Percentiles rank a stretch among this genome's conserved stretches.
Conservation (phyloP, 768 basidiomycete species). For the Tricholoma flavovirens region DNA sequence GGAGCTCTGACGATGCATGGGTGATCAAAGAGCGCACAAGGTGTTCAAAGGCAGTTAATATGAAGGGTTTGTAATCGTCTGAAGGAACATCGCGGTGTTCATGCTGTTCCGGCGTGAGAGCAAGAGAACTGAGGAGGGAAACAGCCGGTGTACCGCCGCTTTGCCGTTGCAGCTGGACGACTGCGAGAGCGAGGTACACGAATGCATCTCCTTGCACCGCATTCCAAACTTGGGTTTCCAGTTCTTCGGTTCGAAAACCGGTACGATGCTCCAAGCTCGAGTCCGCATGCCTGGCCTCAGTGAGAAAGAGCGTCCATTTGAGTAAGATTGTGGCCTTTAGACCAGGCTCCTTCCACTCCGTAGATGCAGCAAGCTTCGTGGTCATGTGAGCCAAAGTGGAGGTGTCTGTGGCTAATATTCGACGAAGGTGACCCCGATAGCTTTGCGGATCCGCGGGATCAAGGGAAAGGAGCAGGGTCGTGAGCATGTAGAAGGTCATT, state of each 20-base stretch:
- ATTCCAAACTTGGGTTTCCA: conserved; percentile 77
- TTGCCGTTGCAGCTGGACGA: conserved; percentile 50
- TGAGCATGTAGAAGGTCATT: conserved; percentile 65
- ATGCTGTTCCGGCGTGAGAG: conserved; percentile 34
- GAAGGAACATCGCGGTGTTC: conserved; percentile 41
- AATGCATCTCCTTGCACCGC: conserved; percentile 84
- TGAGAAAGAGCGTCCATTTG: conserved; percentile 84
- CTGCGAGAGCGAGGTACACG: conserved; percentile 56
- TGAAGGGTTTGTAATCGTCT: conserved; percentile 45
- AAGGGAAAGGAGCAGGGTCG: conserved; percentile 57
- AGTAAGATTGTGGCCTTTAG: conserved; percentile 72
- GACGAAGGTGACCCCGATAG: conserved; percentile 38
- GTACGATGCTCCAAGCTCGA: conserved; percentile 54
- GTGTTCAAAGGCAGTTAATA: conserved; percentile 63
- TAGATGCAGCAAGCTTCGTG: conserved; percentile 43
- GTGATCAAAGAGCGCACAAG: conserved; percentile 68
- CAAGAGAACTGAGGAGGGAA: conserved; percentile 28
- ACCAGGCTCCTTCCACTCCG: conserved; percentile 63
- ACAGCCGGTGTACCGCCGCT: conserved; percentile 30
- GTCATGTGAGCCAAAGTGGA: conserved; percentile 53
- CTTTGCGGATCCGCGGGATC: conserved; percentile 58
- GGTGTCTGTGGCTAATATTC: conserved; percentile 40
- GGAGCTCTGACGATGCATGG: conserved; percentile 73
- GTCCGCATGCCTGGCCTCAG: conserved; percentile 68
- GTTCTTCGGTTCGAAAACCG: conserved; percentile 70